Percentiles rank a stretch among this genome's conserved stretches.
Evolutionary conservation across 192 early-diverging fungal genomes (phyloP).

Genomic region (Chytriomyces hyalinus): DNA sequence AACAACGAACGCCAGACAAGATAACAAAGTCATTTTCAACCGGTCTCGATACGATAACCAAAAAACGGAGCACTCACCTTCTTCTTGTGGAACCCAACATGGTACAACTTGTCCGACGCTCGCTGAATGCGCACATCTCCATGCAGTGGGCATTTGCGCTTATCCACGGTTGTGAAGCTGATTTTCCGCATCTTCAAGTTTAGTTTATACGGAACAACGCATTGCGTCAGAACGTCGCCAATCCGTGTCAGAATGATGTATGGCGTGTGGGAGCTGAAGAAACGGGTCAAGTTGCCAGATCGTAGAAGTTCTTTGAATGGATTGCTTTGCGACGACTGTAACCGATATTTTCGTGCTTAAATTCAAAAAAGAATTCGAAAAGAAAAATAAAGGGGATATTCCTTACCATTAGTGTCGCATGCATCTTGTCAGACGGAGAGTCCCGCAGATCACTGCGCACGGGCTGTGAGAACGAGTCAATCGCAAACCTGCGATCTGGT

Average conservation of each 20-base stretch:
- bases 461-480: conserved; percentile 59
- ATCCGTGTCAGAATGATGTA: conserved; percentile 37
- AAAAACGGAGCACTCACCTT: conserved; percentile 46
- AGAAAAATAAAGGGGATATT: no score
- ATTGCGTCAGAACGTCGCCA: conserved; percentile 33
- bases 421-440: conserved; percentile 19
- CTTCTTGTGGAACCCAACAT: conserved; percentile 68
- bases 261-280: conserved; percentile 38
- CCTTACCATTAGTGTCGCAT: not conserved
- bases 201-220: conserved; percentile 52
- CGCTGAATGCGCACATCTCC: conserved; percentile 65
- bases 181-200: conserved; percentile 43
- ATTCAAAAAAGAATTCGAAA: no score
- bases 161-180: conserved; percentile 68
- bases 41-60: not conserved
- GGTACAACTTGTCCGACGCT: conserved; percentile 40
- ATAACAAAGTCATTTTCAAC: not conserved
- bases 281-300: conserved; percentile 46
- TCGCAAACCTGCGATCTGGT: conserved; percentile 15
- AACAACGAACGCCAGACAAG: not conserved
- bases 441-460: conserved; percentile 12
- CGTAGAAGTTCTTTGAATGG: conserved; percentile 49
- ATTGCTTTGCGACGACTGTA: conserved; percentile 20
- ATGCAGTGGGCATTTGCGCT: conserved; percentile 65
- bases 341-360: conserved; percentile 8